Evolutionary conservation across 129 eudicot genomes (phyloP).

Genomic region (Arctium minus): DNA sequence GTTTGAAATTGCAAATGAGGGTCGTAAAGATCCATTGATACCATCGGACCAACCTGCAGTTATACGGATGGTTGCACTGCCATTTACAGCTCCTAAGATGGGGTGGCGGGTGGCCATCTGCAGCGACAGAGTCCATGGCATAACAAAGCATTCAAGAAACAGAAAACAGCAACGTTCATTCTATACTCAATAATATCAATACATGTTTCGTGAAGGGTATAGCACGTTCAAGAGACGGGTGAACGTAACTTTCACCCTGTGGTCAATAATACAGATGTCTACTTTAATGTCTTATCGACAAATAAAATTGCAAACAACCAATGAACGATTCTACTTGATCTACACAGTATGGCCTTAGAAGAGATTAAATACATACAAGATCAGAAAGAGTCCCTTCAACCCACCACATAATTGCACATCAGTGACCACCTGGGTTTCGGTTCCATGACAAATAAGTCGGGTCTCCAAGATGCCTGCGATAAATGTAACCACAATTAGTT

Average conservation of each 20-base stretch:
- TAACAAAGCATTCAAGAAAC: neutral
- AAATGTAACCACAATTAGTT: neutral
- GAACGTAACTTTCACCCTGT: neutral
- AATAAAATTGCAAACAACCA: conserved; percentile 8
- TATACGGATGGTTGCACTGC: neutral
- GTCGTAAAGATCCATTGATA: neutral
- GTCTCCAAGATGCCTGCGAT: conserved; percentile 83
- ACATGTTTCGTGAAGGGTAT: neutral
- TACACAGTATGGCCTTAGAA: conserved; percentile 6
- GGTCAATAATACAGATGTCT: neutral
- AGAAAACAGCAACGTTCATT: neutral
- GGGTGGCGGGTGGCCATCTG: too few relatives aligned
- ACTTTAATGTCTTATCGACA: neutral
- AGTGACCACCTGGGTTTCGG: conserved; percentile 78
- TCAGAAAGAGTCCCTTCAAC: conserved; percentile 4
- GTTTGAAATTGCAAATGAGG: neutral
- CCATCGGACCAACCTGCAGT: too few relatives aligned
- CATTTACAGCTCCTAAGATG: neutral
- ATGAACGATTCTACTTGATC: neutral
- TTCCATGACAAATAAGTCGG: conserved; percentile 92
- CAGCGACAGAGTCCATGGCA: neutral
- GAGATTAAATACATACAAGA: conserved; percentile 29
- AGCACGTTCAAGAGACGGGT: neutral
- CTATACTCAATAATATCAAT: neutral
- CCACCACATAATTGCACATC: conserved; percentile 27